Percentiles rank a stretch among this genome's conserved stretches.
Evolutionary conservation across 176 grass and related monocot species (phyloP).

Genomic region (Tillandsia fasciculata): DNA sequence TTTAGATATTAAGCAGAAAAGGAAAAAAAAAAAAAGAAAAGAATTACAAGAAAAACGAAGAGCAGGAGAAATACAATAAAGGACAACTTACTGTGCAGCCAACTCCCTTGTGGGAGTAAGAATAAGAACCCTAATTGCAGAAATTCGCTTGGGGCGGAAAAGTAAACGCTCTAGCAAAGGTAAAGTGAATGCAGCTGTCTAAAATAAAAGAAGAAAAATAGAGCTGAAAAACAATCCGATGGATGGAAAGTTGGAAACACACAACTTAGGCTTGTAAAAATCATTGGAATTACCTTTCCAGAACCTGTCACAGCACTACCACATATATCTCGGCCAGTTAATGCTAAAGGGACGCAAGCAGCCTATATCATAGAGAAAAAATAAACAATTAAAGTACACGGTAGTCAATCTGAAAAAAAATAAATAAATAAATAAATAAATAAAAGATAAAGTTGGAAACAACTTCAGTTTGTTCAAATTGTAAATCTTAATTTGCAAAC

Average conservation of each 20-base stretch:
- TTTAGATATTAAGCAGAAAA: neutral
- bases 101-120: constrained; percentile 91
- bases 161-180: constrained; percentile 87
- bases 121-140: constrained; percentile 95
- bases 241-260: neutral
- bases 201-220: constrained; percentile 25
- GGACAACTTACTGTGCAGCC: constrained; percentile 83
- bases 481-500: neutral
- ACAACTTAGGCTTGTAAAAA: neutral
- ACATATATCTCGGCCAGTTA: constrained; percentile 92
- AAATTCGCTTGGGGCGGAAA: constrained; percentile 76
- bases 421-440: neutral
- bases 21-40: constrained; percentile 10
- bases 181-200: constrained; percentile 88
- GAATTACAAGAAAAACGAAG: neutral
- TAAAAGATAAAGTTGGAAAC: neutral
- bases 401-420: neutral
- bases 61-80: neutral
- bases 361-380: constrained; percentile 39
- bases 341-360: constrained; percentile 90
- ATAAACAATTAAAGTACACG: constrained; percentile 18
- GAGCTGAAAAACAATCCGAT: neutral
- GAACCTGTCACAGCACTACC: constrained; percentile 96
- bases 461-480: neutral
- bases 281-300: constrained; percentile 57